Evolutionary conservation across 1,284 basidiomycete species (phyloP).

Genomic region (Vanrija sp.): DNA sequence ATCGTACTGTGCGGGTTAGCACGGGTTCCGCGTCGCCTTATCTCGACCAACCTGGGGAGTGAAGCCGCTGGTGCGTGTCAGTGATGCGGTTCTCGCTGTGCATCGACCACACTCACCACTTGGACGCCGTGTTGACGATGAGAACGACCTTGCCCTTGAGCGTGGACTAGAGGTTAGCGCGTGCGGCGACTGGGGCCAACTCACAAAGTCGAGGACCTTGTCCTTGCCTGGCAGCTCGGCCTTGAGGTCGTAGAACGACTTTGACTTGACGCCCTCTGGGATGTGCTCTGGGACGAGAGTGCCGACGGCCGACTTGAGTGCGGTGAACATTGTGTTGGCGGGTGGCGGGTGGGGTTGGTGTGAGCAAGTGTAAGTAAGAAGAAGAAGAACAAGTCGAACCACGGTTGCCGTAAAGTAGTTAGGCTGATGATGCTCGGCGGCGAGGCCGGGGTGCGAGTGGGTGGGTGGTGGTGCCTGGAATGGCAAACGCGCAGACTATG

Average conservation of each 20-base stretch:
- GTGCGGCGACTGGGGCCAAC: conserved; percentile 2
- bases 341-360: too few relatives aligned
- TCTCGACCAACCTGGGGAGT: conserved; percentile 33
- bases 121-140: conserved; percentile 56
- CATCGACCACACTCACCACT: conserved; percentile 41
- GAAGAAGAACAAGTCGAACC: too few relatives aligned
- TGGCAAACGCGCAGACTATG: too few relatives aligned
- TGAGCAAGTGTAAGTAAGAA: too few relatives aligned
- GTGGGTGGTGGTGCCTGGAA: too few relatives aligned
- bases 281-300: conserved; percentile 28
- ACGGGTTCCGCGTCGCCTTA: background rate
- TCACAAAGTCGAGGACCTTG: conserved; percentile 40
- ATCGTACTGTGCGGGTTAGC: conserved; percentile 41
- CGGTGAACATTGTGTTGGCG: conserved; percentile 8
- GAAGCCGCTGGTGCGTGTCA: conserved; percentile 34
- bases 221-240: conserved; percentile 45
- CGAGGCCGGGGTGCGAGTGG: too few relatives aligned
- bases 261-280: conserved; percentile 23
- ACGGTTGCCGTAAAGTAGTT: too few relatives aligned
- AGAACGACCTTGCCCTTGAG: conserved; percentile 55
- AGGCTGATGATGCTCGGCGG: too few relatives aligned
- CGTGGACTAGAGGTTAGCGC: conserved; percentile 18
- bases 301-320: conserved; percentile 7
- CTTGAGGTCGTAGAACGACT: conserved; percentile 50
- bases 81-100: background rate